These are phyloP conservation scores for Xylaria curta DNA, from an alignment of 495 filamentous ascomycete genomes.

Conservation along the genomic window DNA sequence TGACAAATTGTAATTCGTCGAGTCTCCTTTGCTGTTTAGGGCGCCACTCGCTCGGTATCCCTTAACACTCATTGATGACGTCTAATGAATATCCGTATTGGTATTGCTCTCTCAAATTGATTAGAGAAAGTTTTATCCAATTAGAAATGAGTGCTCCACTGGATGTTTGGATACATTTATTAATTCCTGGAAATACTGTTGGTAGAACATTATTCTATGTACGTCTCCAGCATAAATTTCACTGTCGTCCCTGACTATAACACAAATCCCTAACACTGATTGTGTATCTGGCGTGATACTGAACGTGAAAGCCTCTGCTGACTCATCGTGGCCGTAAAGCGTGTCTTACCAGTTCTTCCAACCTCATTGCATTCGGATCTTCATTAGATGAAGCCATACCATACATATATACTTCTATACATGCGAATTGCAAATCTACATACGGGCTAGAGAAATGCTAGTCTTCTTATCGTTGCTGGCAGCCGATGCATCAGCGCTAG, in stretches of 20 bases:
- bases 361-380: background rate
- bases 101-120: background rate
- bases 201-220: background rate
- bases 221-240: background rate
- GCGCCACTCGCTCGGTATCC: background rate
- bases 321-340: background rate
- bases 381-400: constrained; percentile 4
- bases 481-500: constrained; percentile 21
- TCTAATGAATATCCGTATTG: background rate
- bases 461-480: constrained; percentile 5
- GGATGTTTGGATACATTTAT: background rate
- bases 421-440: background rate
- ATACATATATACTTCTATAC: background rate
- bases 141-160: background rate
- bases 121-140: background rate
- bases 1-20: background rate
- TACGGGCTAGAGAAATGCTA: constrained; percentile 6
- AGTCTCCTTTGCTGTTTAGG: no score
- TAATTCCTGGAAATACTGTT: background rate
- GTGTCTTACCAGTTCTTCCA: background rate
- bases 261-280: background rate
- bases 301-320: background rate
- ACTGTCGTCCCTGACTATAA: background rate
- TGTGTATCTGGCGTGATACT: background rate
- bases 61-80: background rate